A percentile compares a stretch with the other conserved stretches of the same genome.
Evolutionary conservation across 345 rosid species (phyloP).

Genomic region (Populus simonii): DNA sequence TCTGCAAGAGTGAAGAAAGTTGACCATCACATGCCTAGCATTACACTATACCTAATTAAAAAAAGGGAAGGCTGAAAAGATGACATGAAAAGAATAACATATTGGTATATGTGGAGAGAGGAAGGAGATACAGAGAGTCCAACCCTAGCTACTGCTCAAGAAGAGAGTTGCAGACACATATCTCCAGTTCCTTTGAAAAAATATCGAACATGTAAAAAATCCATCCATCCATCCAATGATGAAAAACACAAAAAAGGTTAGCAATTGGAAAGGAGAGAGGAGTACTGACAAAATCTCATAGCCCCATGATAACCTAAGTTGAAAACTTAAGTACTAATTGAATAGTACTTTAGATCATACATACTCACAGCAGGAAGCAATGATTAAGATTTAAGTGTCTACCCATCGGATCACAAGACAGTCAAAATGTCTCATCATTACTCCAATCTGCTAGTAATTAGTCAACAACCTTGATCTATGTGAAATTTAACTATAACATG

Average conservation of each 20-base stretch:
- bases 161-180: background rate
- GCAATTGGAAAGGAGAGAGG: background rate
- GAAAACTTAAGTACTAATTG: background rate
- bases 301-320: background rate
- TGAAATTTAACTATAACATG: conserved; percentile 4
- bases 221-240: background rate
- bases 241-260: background rate
- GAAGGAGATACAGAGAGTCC: background rate
- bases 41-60: background rate
- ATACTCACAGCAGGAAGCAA: background rate
- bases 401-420: background rate
- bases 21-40: background rate
- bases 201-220: background rate
- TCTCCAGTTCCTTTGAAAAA: background rate
- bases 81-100: background rate
- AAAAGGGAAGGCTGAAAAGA: background rate
- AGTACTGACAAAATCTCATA: conserved; percentile 1
- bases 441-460: conserved; percentile 46
- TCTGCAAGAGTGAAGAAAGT: background rate
- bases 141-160: background rate
- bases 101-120: background rate
- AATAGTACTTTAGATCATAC: background rate
- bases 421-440: conserved; percentile 65
- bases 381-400: background rate
- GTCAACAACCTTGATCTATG: conserved; percentile 22